Evolutionary conservation across 2,329 filamentous ascomycete species (phyloP).

Genomic region (Paracamarosporium sp.): DNA sequence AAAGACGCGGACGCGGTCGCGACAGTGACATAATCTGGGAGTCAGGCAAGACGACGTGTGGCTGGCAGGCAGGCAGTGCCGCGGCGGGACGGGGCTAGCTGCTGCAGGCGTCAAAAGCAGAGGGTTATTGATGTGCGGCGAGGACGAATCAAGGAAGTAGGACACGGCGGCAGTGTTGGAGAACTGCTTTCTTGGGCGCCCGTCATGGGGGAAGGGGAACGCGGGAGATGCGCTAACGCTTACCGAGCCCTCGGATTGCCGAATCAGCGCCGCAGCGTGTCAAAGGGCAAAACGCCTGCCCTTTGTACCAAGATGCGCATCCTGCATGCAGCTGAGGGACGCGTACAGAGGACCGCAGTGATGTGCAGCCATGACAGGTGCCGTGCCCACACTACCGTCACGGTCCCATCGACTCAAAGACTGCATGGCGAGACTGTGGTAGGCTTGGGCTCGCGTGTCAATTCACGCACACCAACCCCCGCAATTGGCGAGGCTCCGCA

Average conservation of each 20-base stretch:
- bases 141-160: constrained; percentile 28
- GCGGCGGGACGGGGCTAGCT: constrained; percentile 36
- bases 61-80: constrained; percentile 22
- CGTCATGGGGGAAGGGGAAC: too few relatives aligned
- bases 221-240: constrained; percentile 35
- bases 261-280: constrained; percentile 26
- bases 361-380: constrained; percentile 18
- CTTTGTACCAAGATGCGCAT: constrained; percentile 14
- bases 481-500: constrained; percentile 37
- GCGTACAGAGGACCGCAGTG: neutral
- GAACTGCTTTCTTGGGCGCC: constrained; percentile 33
- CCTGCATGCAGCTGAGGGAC: constrained; percentile 6
- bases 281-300: constrained; percentile 27
- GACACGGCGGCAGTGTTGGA: constrained; percentile 29
- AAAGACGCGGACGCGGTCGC: constrained; percentile 38
- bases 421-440: too few relatives aligned
- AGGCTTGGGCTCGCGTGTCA: constrained; percentile 17
- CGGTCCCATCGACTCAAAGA: neutral
- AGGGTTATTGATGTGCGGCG: constrained; percentile 6
- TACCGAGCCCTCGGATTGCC: constrained; percentile 25
- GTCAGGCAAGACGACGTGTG: constrained; percentile 18
- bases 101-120: constrained; percentile 28
- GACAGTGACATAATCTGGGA: constrained; percentile 33
- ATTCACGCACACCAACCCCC: constrained; percentile 34
- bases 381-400: neutral